Base-by-base conservation (phyloP, 805 yeast species). In the Nematodospora valgi region DNA sequence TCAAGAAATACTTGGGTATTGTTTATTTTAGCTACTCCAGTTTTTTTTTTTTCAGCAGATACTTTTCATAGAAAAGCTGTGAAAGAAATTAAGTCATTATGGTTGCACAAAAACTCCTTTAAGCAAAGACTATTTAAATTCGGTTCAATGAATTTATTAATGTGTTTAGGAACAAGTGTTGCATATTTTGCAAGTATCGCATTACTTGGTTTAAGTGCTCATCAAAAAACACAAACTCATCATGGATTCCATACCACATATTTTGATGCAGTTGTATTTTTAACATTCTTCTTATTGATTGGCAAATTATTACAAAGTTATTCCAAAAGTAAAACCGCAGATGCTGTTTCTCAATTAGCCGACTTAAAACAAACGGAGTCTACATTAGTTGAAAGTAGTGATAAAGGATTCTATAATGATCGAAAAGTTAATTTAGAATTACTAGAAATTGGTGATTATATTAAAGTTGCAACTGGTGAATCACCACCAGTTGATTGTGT, bases 201-300 rank as follows among this genome's bases (percentile, higher is more conserved):
- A 0, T 56, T 81, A 28, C 56, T 83, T 9, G 65, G 56, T 3
- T 51, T 75, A 23, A 70, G 74, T 25, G 72, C 80, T 0, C 58
- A 46, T 28, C 53, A 52, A 29, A 28, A 43, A 19, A 38, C 51
- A 2, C 27, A 32, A n/a, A 13, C 47, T 3, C 32, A 44, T n/a
- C 47, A 44, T 49, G 82, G 76, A 1, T 68, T 70, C 39, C 68
- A 76, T 11, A 80, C 86, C 4, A 79, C 85, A 0, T 84, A 81
- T 48, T 84, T 84, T 51, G 94, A 84, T 49, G 79, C 89, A 4
- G 91, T 83, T 19, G 86, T 84, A 3, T 84, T 84, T 49, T 63
- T 84, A 44, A 74, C 88, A 0, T 76, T 84, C 48, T 84, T 84
- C 56, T 58, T 84, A 37, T 63, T 84, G 31, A 76, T 82, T 39